Percentiles rank a stretch among this genome's conserved stretches.
These are phyloP conservation scores for Podaxis rugospora DNA, from an alignment of 768 basidiomycete genomes.

Conservation along the genomic window DNA sequence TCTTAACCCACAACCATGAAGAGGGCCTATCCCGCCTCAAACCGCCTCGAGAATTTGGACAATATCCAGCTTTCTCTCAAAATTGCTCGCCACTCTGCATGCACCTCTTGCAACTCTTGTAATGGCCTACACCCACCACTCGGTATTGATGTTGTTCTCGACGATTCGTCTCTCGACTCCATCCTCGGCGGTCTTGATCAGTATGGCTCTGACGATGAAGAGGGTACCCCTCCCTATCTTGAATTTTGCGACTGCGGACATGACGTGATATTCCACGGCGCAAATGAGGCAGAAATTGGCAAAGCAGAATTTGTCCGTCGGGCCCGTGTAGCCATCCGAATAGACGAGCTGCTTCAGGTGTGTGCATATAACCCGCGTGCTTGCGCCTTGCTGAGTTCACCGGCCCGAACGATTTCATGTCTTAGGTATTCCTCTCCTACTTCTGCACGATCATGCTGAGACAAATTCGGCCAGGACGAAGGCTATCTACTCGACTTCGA, in stretches of 20 bases:
- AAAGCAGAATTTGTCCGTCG: conserved; percentile 67
- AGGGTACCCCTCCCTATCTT: conserved; percentile 53
- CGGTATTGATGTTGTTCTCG: conserved; percentile 54
- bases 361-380: conserved; percentile 20
- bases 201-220: conserved; percentile 73
- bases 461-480: conserved; percentile 48
- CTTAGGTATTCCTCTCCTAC: conserved; percentile 10
- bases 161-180: conserved; percentile 43
- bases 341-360: conserved; percentile 83
- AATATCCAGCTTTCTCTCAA: conserved; percentile 58
- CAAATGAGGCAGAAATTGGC: conserved; percentile 51
- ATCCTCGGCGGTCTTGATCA: conserved; percentile 53
- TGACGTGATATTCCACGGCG: conserved; percentile 59
- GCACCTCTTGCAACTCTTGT: conserved; percentile 63
- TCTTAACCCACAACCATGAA: conserved; percentile 41
- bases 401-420: neutral
- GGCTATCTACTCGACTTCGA: conserved; percentile 76
- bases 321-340: conserved; percentile 67
- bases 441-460: neutral
- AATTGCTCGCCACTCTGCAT: conserved; percentile 79
- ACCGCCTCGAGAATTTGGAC: conserved; percentile 42
- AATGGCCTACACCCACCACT: conserved; percentile 64
- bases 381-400: conserved; percentile 12
- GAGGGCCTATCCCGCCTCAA: conserved; percentile 63
- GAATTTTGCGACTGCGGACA: conserved; percentile 70